phyloP scores from a whole-genome alignment of 495 filamentous ascomycete species.

The Oleoguttula mirabilis region DNA sequence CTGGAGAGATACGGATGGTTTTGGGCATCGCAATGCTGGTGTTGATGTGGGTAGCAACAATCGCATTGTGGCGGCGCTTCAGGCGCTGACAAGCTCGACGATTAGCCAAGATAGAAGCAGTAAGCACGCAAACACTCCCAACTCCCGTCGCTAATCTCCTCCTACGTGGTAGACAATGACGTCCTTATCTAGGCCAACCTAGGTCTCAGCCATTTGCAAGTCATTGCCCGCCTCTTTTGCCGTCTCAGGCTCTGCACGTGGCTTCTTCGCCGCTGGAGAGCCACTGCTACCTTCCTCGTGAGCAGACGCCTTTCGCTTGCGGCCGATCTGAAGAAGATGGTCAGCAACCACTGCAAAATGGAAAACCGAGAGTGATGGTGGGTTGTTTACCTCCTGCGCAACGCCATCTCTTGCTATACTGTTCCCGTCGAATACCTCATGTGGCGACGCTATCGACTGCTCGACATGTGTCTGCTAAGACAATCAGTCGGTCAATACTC shows the following conservation, averaged over 20 bases:
- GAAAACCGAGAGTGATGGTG: too few relatives aligned
- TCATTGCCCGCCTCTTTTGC: not conserved
- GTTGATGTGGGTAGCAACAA: slow-evolving; percentile 5
- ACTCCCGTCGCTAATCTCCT: not conserved
- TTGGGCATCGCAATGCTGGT: slow-evolving; percentile 8
- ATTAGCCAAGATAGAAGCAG: not conserved
- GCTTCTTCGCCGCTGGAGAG: too few relatives aligned
- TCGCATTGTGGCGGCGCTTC: slow-evolving; percentile 8
- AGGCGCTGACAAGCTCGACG: not conserved
- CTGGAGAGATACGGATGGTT: slow-evolving; percentile 15
- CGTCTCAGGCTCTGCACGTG: not conserved
- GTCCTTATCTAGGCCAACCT: not conserved
- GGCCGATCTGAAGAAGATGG: too few relatives aligned
- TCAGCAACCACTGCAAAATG: too few relatives aligned
- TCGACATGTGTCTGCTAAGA: too few relatives aligned
- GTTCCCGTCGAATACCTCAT: too few relatives aligned
- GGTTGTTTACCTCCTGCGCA: too few relatives aligned
- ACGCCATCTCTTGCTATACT: too few relatives aligned
- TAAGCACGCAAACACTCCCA: not conserved
- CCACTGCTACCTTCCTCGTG: too few relatives aligned
- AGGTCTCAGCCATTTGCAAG: not conserved
- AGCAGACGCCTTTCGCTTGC: too few relatives aligned
- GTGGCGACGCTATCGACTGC: too few relatives aligned
- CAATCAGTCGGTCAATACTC: too few relatives aligned
- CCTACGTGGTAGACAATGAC: not conserved